Base-by-base conservation (phyloP, 176 grass and related monocot species). In the Eragrostis curvula region DNA sequence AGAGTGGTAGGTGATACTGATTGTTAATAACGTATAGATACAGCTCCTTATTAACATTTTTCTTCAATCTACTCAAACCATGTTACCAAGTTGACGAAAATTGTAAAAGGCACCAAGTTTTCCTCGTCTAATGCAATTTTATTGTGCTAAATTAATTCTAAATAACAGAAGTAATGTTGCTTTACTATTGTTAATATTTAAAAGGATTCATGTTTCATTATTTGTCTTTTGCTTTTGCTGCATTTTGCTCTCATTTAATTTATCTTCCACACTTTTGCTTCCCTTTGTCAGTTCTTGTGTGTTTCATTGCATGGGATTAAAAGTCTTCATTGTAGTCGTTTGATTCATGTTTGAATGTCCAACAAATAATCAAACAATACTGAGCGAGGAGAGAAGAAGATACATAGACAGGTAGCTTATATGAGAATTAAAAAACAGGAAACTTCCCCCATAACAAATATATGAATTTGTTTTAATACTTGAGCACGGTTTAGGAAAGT, bases 381-480 rank as follows among this genome's bases (percentile, higher is more conserved):
- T 58, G 15, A 50, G 11, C 63, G 1, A 75, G 60, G 32, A 76
- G 61, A 50, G 18, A 12, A 82, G 20, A 52, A 76, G 64, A 8
- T 77, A 78, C 45, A 71, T 78, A 15, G 47, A 71, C 65, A 83
- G 5, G 9, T 21, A 7, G 47, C 18, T 83, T 78, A 60, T 72
- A 82, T 73, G 48, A 83, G 20, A 73, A 58, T 58, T 58, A 11
- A 88, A 24, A 71, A 78, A 71, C 59, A 67, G 56, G 42, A 12
- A 67, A 66, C 46, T 12, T 20, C 8, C 36, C 68, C 50, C 59
- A 24, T 84, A 76, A 58, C 45, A 9, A 32, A 65, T 55, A 39
- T 55, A 75, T 40, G n/a, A 44, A 76, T 76, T 60, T 42, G 30
- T 75, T 56, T 80, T 30, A 43, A 74, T 3, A 42, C n/a, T 55